These are phyloP conservation scores for Fallopia convolvulus DNA, from an alignment of 148 eudicot genomes.

Conservation along the genomic window DNA sequence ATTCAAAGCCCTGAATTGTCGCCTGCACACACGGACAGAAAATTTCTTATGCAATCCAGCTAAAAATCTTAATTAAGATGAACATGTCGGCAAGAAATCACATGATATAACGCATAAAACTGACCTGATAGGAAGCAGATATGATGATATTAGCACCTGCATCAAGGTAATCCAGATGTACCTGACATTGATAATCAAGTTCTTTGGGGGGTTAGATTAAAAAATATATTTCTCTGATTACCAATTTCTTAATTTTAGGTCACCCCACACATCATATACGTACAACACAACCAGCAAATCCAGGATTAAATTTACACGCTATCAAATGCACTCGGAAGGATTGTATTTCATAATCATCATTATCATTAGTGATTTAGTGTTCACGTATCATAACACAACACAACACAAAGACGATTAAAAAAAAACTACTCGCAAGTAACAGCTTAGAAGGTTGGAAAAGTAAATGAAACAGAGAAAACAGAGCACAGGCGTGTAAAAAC, in stretches of 20 bases:
- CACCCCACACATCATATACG: too few species aligned
- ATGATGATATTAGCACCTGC: constrained; percentile 54
- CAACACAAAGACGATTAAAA: neutral
- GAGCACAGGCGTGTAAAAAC: neutral
- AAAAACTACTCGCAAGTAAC: too few species aligned
- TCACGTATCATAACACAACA: neutral
- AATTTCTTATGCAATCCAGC: neutral
- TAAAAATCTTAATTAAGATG: neutral
- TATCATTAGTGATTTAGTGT: too few species aligned
- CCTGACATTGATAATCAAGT: constrained; percentile 21
- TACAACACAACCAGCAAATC: too few species aligned
- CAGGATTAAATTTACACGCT: too few species aligned
- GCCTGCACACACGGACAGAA: constrained; percentile 27
- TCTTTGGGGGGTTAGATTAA: too few species aligned
- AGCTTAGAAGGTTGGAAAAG: neutral
- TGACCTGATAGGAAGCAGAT: constrained; percentile 57
- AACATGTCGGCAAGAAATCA: neutral
- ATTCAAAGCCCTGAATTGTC: constrained; percentile 63
- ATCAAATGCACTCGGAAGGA: too few species aligned
- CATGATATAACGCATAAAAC: neutral
- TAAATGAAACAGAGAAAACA: neutral
- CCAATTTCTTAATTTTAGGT: too few species aligned
- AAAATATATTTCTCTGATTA: too few species aligned
- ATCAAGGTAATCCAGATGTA: constrained; percentile 62
- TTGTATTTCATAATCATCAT: too few species aligned